Evolutionary conservation across 306 rosid genomes (phyloP).

Genomic region (Bauhinia variegata): DNA sequence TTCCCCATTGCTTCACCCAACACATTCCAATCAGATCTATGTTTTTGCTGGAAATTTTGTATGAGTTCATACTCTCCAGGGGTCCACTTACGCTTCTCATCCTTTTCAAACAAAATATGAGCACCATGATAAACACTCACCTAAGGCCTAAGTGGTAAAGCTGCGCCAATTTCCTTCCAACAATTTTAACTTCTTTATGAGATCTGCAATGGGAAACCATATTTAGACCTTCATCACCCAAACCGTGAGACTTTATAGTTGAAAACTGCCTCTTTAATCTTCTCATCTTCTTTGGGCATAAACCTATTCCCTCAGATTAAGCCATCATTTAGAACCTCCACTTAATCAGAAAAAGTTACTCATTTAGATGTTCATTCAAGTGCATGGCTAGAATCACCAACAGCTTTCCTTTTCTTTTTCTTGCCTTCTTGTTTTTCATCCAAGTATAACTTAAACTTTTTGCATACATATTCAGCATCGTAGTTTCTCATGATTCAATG

Average conservation of each 20-base stretch:
- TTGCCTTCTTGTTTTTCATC: too few species aligned
- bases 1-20: conserved; percentile 63
- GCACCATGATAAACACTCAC: conserved; percentile 52
- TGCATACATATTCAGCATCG: too few species aligned
- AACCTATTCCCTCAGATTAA: conserved; percentile 59
- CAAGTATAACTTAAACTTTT: too few species aligned
- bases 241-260: conserved; percentile 44
- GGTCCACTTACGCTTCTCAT: conserved; percentile 53
- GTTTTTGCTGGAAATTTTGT: conserved; percentile 37
- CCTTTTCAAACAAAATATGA: conserved; percentile 64
- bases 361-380: conserved; percentile 38
- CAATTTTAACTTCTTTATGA: conserved; percentile 49
- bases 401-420: too few species aligned
- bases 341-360: conserved; percentile 65
- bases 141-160: conserved; percentile 58
- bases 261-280: conserved; percentile 51
- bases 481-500: too few species aligned
- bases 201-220: conserved; percentile 46
- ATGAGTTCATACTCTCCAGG: conserved; percentile 56
- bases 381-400: conserved; percentile 14
- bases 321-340: conserved; percentile 52
- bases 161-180: conserved; percentile 66
- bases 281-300: conserved; percentile 72
- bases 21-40: conserved; percentile 68
- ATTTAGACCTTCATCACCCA: conserved; percentile 67